phyloP scores from a whole-genome alignment of 2,329 filamentous ascomycete species.

The Xylaria sp. region DNA sequence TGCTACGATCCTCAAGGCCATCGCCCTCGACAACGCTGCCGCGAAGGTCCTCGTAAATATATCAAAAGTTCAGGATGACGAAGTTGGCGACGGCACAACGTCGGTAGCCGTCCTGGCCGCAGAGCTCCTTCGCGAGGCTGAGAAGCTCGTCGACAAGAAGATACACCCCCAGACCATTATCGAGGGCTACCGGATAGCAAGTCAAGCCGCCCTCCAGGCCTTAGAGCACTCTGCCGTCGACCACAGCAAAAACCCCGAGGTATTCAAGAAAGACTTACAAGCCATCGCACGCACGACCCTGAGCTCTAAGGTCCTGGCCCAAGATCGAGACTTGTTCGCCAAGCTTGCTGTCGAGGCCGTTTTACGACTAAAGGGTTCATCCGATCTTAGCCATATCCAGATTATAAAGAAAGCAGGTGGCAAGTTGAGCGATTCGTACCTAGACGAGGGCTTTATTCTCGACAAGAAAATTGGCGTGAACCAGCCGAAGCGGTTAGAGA shows the following conservation, averaged over 20 bases:
- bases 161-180: slow-evolving; percentile 99
- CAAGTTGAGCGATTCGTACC: slow-evolving; percentile 95
- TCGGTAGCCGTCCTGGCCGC: slow-evolving; percentile 96
- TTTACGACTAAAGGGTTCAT: slow-evolving; percentile 83
- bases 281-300: slow-evolving; percentile 93
- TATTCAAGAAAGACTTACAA: slow-evolving; percentile 86
- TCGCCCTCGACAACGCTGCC: slow-evolving; percentile 96
- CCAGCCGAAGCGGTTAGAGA: slow-evolving; percentile 95
- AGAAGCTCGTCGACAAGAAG: slow-evolving; percentile 96
- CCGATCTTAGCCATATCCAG: slow-evolving; percentile 96
- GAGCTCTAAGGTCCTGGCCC: slow-evolving; percentile 94
- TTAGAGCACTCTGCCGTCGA: slow-evolving; percentile 85
- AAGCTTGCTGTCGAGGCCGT: slow-evolving; percentile 90
- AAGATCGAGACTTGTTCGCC: slow-evolving; percentile 91
- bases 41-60: slow-evolving; percentile 99
- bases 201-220: slow-evolving; percentile 80
- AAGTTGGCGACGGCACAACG: slow-evolving; percentile 96
- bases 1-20: slow-evolving; percentile 96
- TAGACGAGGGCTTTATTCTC: slow-evolving; percentile 97
- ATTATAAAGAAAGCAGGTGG: slow-evolving; percentile 99
- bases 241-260: slow-evolving; percentile 79
- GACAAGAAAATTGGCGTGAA: slow-evolving; percentile 99
- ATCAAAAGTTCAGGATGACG: slow-evolving; percentile 98
- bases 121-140: slow-evolving; percentile 91
- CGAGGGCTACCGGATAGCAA: slow-evolving; percentile 97